Conservation (phyloP, 345 rosid species). For the Sisymbrium irio region DNA sequence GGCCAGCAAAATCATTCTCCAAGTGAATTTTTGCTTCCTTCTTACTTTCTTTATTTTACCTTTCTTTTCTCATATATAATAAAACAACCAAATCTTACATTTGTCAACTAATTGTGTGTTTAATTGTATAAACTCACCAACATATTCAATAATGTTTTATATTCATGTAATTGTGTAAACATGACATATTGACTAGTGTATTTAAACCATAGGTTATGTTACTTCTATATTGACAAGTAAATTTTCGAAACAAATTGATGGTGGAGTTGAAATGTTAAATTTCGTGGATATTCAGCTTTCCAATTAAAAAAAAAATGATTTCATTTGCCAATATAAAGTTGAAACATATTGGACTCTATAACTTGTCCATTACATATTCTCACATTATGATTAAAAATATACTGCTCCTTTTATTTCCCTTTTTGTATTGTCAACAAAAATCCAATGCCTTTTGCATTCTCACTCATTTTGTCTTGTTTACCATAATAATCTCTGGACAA, state of each 20-base stretch:
- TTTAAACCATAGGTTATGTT: not conserved
- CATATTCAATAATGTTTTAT: too few species aligned
- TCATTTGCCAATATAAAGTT: slow-evolving; percentile 33
- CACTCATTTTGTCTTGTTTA: slow-evolving; percentile 38
- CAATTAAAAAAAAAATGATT: not conserved
- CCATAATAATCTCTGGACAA: slow-evolving; percentile 30
- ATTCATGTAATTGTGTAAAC: not conserved
- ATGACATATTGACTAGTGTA: not conserved
- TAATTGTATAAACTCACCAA: too few species aligned
- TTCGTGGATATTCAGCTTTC: slow-evolving; percentile 13
- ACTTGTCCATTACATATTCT: slow-evolving; percentile 41
- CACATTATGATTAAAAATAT: slow-evolving; percentile 23
- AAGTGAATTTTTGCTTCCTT: slow-evolving; percentile 53
- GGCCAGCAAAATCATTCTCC: slow-evolving; percentile 86
- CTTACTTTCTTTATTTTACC: not conserved
- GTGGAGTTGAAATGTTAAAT: not conserved
- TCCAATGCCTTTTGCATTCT: slow-evolving; percentile 43
- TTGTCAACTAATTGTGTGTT: too few species aligned
- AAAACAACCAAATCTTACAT: not conserved
- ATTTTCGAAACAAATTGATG: not conserved
- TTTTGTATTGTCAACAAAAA: slow-evolving; percentile 46
- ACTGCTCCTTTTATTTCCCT: slow-evolving; percentile 26
- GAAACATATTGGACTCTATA: slow-evolving; percentile 31
- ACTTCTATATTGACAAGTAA: not conserved
- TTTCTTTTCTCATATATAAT: not conserved